Conservation (phyloP, 306 rosid species). For the Pyrus pyrifolia region DNA sequence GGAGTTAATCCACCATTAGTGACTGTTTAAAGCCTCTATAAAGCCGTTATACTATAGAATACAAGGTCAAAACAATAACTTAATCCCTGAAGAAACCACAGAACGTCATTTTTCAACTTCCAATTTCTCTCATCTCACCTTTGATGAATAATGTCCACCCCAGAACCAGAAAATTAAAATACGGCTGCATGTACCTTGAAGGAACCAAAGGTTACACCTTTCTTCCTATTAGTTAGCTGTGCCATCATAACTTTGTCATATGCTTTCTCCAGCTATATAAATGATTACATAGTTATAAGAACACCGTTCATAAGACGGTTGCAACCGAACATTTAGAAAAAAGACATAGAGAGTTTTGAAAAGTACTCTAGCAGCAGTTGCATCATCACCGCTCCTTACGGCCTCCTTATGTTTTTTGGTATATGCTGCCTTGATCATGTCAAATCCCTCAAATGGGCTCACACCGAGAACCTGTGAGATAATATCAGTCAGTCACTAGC, state of each 20-base stretch:
- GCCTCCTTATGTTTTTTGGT: slow-evolving; percentile 64
- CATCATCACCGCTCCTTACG: slow-evolving; percentile 68
- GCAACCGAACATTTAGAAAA: not conserved
- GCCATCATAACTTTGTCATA: slow-evolving; percentile 97
- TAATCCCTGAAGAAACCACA: not conserved
- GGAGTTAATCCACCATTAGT: too few relatives aligned
- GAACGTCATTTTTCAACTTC: not conserved
- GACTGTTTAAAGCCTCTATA: too few relatives aligned
- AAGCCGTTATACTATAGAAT: not conserved
- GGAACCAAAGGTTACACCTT: slow-evolving; percentile 83
- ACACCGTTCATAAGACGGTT: not conserved
- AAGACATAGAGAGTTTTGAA: slow-evolving; percentile 1
- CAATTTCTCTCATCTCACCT: not conserved
- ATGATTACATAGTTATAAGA: not conserved
- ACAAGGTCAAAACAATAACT: not conserved
- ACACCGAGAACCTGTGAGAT: slow-evolving; percentile 71
- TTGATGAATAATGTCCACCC: not conserved
- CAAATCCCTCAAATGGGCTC: slow-evolving; percentile 73
- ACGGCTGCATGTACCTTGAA: slow-evolving; percentile 50
- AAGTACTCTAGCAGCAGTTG: slow-evolving; percentile 67
- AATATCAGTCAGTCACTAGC: not conserved
- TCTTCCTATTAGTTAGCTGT: slow-evolving; percentile 81
- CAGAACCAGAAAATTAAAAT: slow-evolving; percentile 2
- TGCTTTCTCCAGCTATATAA: slow-evolving; percentile 74
- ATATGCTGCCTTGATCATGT: slow-evolving; percentile 63